Conservation (phyloP, 2,329 filamentous ascomycete species). For the Exophiala dermatitidis region DNA sequence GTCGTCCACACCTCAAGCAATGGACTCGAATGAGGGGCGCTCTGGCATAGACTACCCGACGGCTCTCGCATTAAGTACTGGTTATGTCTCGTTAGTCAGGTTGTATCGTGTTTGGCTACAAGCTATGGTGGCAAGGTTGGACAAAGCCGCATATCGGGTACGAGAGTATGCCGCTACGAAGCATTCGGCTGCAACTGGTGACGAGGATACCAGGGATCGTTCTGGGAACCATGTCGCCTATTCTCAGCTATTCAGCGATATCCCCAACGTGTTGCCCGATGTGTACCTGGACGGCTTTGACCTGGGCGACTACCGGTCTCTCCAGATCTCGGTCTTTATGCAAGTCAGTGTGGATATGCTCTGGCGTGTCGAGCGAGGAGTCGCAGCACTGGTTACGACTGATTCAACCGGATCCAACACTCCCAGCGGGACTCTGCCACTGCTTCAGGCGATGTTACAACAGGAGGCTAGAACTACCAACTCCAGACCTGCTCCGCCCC, state of each 20-base stretch:
- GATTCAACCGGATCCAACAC: no score
- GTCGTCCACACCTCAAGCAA: no score
- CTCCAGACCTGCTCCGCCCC: no score
- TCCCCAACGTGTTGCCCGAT: background rate
- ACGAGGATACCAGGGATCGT: background rate
- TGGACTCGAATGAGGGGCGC: no score
- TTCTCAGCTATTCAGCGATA: background rate
- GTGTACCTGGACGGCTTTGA: conserved; percentile 4
- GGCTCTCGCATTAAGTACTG: no score
- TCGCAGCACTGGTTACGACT: background rate
- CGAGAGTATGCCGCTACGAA: background rate
- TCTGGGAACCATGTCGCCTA: background rate
- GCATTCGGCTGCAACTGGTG: background rate
- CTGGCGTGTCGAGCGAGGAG: background rate
- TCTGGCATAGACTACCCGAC: no score
- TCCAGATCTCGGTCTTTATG: conserved; percentile 8
- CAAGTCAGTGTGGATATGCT: conserved; percentile 4
- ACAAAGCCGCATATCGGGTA: background rate
- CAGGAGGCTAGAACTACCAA: no score
- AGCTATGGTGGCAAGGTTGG: background rate
- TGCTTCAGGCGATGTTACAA: no score
- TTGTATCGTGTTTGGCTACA: conserved; percentile 7
- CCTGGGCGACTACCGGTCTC: conserved; percentile 3
- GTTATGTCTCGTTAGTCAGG: conserved; percentile 1
- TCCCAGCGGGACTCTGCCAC: no score